phyloP scores from a whole-genome alignment of 2,329 filamentous ascomycete genomes.

The Trichoderma citrinoviride region DNA sequence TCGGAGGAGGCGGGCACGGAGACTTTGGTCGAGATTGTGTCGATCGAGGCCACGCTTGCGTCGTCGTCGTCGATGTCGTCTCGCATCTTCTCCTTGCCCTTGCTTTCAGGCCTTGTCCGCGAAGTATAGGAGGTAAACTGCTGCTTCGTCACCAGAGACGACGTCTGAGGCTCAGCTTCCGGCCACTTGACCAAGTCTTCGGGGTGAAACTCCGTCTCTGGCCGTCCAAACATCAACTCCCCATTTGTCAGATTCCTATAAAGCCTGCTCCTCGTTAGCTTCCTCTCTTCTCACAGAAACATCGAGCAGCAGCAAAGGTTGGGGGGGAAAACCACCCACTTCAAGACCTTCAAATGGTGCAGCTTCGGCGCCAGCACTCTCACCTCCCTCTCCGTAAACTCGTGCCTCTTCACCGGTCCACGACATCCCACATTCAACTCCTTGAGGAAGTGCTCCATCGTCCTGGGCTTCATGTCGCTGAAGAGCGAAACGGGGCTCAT shows the following conservation, averaged over 20 bases:
- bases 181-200: constrained; percentile 20
- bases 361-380: constrained; percentile 13
- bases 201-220: constrained; percentile 19
- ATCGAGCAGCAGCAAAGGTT: no score
- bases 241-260: background rate
- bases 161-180: background rate
- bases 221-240: constrained; percentile 15
- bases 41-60: background rate
- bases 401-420: constrained; percentile 24
- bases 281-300: background rate
- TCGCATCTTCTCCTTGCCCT: background rate
- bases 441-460: constrained; percentile 26
- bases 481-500: constrained; percentile 24
- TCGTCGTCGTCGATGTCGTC: no score
- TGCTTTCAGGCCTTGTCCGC: background rate
- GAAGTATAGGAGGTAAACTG: background rate
- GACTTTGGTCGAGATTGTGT: background rate
- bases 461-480: constrained; percentile 21
- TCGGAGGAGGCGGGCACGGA: background rate
- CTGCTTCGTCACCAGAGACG: background rate
- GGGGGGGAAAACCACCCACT: background rate
- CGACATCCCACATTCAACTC: constrained; percentile 29
- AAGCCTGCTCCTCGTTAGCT: background rate
- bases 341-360: constrained; percentile 9
- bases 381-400: constrained; percentile 28